Conservation (phyloP, 768 basidiomycete genomes). For the Termitomyces sp. region DNA sequence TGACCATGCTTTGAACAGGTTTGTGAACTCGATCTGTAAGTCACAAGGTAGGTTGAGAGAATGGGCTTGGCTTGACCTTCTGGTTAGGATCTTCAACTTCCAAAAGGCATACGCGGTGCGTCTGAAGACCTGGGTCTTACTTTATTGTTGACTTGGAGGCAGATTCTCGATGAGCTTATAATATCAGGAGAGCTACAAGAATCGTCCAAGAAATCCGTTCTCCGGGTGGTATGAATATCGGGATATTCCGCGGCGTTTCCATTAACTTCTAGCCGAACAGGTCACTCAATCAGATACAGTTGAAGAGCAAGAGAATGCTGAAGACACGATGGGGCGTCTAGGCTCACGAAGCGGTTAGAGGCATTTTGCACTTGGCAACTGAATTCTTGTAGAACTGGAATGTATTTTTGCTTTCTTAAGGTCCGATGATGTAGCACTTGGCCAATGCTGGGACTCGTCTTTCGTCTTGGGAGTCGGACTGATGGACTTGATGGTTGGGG, state of each 20-base stretch:
- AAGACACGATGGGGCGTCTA: slow-evolving; percentile 76
- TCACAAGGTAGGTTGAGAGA: not conserved
- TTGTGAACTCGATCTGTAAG: slow-evolving; percentile 93
- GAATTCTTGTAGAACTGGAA: slow-evolving; percentile 17
- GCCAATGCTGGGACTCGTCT: no score
- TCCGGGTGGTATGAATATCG: slow-evolving; percentile 41
- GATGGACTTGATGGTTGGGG: not conserved
- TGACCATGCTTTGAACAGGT: slow-evolving; percentile 46
- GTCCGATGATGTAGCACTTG: slow-evolving; percentile 41
- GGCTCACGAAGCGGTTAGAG: slow-evolving; percentile 70
- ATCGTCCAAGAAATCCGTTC: slow-evolving; percentile 89
- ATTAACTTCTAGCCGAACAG: slow-evolving; percentile 33
- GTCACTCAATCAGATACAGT: slow-evolving; percentile 83
- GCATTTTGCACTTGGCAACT: slow-evolving; percentile 15
- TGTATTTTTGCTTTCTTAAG: slow-evolving; percentile 28
- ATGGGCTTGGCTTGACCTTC: slow-evolving; percentile 1
- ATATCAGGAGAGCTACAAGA: slow-evolving; percentile 98
- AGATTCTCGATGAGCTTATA: slow-evolving; percentile 94
- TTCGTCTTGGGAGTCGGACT: not conserved
- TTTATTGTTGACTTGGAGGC: not conserved
- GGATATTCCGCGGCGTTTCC: not conserved
- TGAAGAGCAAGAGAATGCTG: slow-evolving; percentile 82
- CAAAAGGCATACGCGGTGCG: slow-evolving; percentile 94
- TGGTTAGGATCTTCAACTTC: slow-evolving; percentile 93
- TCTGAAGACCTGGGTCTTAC: slow-evolving; percentile 1